A percentile compares a stretch with the other conserved stretches of the same genome.
Conservation (phyloP, 768 basidiomycete species). For the Suillus hirtellus region DNA sequence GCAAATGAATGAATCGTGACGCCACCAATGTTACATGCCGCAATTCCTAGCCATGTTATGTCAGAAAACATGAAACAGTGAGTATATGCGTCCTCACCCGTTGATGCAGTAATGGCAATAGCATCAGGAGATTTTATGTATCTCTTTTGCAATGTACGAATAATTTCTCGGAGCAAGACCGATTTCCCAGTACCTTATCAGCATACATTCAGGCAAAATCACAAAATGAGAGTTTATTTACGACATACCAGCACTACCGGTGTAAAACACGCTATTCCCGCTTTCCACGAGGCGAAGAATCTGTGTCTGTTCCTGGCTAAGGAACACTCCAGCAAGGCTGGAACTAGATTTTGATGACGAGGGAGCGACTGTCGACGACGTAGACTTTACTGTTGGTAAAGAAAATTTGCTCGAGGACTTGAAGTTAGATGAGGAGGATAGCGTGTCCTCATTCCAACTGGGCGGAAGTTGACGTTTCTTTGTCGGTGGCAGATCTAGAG, state of each 20-base stretch:
- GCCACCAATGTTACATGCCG: slow-evolving; percentile 97
- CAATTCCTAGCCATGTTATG: slow-evolving; percentile 59
- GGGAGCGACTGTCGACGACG: slow-evolving; percentile 10
- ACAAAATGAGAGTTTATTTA: slow-evolving; percentile 6
- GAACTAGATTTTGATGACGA: slow-evolving; percentile 14
- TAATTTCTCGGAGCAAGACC: slow-evolving; percentile 90
- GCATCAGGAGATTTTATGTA: slow-evolving; percentile 59
- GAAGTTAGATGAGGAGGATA: slow-evolving; percentile 39
- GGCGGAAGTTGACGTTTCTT: slow-evolving; percentile 61
- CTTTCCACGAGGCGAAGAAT: slow-evolving; percentile 78
- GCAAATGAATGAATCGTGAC: slow-evolving; percentile 94
- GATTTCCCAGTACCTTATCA: slow-evolving; percentile 91
- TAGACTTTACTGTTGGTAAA: slow-evolving; percentile 15
- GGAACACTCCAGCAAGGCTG: slow-evolving; percentile 46
- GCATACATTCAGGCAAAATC: slow-evolving; percentile 21
- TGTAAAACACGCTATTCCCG: slow-evolving; percentile 86
- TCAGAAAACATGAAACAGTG: not conserved
- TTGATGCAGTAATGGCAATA: slow-evolving; percentile 93
- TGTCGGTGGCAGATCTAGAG: slow-evolving; percentile 29
- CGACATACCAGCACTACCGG: slow-evolving; percentile 88
- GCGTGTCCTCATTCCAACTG: slow-evolving; percentile 43
- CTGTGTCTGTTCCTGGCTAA: slow-evolving; percentile 85
- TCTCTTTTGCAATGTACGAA: slow-evolving; percentile 64
- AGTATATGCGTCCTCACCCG: slow-evolving; percentile 49
- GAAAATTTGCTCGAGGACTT: slow-evolving; percentile 19